phyloP scores from a whole-genome alignment of 2,329 filamentous ascomycete species.

The Salinomyces thailandicus region DNA sequence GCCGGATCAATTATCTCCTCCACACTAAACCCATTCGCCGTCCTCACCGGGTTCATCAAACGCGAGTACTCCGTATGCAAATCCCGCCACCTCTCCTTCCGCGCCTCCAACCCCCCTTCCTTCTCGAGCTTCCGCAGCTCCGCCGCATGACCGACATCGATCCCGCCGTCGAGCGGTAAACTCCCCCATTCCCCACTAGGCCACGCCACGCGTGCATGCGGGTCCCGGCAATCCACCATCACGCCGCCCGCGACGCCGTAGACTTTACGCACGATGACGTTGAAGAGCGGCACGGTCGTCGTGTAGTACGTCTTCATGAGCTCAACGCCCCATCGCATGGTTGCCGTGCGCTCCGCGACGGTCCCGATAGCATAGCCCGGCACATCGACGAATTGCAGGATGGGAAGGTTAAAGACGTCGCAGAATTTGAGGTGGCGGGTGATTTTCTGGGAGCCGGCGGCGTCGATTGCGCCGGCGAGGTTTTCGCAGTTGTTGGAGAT shows the following conservation, averaged over 20 bases:
- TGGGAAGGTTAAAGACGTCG: constrained; percentile 55
- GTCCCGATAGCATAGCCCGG: constrained; percentile 56
- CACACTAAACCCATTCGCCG: constrained; percentile 52
- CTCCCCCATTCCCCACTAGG: constrained; percentile 52
- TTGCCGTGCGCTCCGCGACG: constrained; percentile 50
- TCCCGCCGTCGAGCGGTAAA: constrained; percentile 52
- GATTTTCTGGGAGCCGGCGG: constrained; percentile 51
- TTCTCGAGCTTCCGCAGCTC: constrained; percentile 47
- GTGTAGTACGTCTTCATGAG: constrained; percentile 52
- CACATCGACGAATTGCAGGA: constrained; percentile 54
- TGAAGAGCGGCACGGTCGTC: constrained; percentile 53
- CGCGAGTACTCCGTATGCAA: constrained; percentile 50
- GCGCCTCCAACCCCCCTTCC: constrained; percentile 39
- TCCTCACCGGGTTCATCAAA: constrained; percentile 55
- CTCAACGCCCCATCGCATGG: constrained; percentile 54
- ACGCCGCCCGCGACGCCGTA: constrained; percentile 56
- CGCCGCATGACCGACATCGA: constrained; percentile 52
- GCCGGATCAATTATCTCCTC: constrained; percentile 57
- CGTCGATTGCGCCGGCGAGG: constrained; percentile 51
- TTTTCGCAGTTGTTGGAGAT: constrained; percentile 52
- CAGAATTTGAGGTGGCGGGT: constrained; percentile 51
- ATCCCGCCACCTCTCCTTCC: constrained; percentile 43
- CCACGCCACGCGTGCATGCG: constrained; percentile 52
- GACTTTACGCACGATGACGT: constrained; percentile 49
- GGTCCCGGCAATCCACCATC: constrained; percentile 54